Percentiles rank a stretch among this genome's conserved stretches.
Conservation (phyloP, 2,329 filamentous ascomycete genomes). For the Talaromyces islandicus region DNA sequence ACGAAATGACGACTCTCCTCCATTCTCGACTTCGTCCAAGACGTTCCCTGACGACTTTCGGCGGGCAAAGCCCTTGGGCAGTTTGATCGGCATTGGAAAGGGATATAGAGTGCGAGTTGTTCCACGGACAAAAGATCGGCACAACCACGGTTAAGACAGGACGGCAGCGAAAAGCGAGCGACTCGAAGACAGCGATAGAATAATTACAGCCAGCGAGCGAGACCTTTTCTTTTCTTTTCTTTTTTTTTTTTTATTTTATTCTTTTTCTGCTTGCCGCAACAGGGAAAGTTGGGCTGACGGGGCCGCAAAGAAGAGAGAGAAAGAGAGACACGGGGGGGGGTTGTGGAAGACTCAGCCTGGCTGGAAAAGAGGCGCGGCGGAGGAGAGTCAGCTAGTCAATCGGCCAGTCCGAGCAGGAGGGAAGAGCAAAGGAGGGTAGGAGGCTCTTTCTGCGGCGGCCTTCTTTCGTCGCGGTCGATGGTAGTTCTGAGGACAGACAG, state of each 20-base stretch:
- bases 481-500: background rate
- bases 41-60: slow-evolving; percentile 52
- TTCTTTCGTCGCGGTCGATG: background rate
- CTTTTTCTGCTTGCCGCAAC: background rate
- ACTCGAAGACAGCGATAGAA: background rate
- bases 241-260: background rate
- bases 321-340: background rate
- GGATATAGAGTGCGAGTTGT: slow-evolving; percentile 1
- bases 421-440: background rate
- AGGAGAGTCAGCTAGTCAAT: background rate
- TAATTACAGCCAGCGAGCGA: background rate
- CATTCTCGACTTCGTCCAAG: slow-evolving; percentile 42
- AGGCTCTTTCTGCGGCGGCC: background rate
- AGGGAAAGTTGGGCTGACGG: background rate
- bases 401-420: background rate
- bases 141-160: background rate
- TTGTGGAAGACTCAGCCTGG: background rate
- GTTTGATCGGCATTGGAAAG: slow-evolving; percentile 48
- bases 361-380: background rate
- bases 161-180: background rate
- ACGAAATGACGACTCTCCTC: slow-evolving; percentile 44
- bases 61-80: slow-evolving; percentile 48
- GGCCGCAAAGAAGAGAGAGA: background rate
- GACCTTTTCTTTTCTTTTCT: background rate
- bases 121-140: background rate